These are phyloP conservation scores for Eustoma russellianum DNA, from an alignment of 257 asterid genomes.

Conservation along the genomic window DNA sequence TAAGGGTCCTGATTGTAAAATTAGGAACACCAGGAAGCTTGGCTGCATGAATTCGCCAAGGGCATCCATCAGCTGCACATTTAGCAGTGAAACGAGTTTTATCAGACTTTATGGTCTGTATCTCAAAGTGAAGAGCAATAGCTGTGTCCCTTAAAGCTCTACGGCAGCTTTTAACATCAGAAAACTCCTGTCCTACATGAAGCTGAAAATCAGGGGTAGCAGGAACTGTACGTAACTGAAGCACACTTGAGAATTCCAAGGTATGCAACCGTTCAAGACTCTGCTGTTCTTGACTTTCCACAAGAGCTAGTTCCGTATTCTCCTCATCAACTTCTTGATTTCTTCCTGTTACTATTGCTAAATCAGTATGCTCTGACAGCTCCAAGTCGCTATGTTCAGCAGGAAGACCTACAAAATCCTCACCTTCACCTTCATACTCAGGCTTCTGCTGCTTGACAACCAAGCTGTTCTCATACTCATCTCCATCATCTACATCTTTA, in stretches of 20 bases:
- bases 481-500: conserved; percentile 29
- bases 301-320: conserved; percentile 56
- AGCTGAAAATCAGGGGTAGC: conserved; percentile 54
- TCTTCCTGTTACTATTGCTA: conserved; percentile 40
- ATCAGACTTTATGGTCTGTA: conserved; percentile 88
- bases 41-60: conserved; percentile 96
- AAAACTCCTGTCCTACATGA: conserved; percentile 89
- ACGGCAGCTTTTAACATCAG: conserved; percentile 89
- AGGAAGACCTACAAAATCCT: conserved; percentile 29
- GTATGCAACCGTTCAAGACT: conserved; percentile 44
- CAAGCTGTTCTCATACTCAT: conserved; percentile 45
- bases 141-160: conserved; percentile 91
- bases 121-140: conserved; percentile 87
- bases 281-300: conserved; percentile 54
- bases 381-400: conserved; percentile 40
- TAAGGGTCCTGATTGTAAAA: conserved; percentile 81
- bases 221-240: conserved; percentile 66
- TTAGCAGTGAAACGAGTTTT: conserved; percentile 90
- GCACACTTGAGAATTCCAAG: conserved; percentile 27
- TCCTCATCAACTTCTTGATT: conserved; percentile 65
- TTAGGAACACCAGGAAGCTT: conserved; percentile 96
- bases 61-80: conserved; percentile 83
- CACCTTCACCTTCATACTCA: conserved; percentile 29
- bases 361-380: conserved; percentile 40
- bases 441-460: conserved; percentile 48